Percentiles rank a stretch among this genome's conserved stretches.
These are phyloP conservation scores for Fusarium globosum DNA, from an alignment of 2,329 filamentous ascomycete genomes.

Conservation along the genomic window DNA sequence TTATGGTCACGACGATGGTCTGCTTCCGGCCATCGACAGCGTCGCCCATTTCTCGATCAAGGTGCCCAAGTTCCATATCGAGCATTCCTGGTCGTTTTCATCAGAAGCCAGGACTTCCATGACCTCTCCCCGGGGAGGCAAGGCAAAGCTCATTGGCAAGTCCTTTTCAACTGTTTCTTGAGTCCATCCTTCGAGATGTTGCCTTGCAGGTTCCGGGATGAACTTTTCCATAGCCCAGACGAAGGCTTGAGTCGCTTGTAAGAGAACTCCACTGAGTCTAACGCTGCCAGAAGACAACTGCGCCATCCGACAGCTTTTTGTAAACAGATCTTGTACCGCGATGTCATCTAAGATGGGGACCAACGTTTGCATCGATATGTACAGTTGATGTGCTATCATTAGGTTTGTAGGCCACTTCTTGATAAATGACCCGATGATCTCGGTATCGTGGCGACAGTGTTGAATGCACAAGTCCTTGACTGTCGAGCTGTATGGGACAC, in stretches of 20 bases:
- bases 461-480: background rate
- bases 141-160: background rate
- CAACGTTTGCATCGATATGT: background rate
- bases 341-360: background rate
- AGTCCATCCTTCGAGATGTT: background rate
- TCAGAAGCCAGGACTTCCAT: background rate
- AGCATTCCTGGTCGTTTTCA: background rate
- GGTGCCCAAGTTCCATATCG: background rate
- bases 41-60: constrained; percentile 2
- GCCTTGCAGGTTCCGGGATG: background rate
- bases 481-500: background rate
- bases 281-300: background rate
- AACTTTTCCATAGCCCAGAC: background rate
- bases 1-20: background rate
- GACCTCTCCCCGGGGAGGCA: background rate
- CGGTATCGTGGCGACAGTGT: background rate
- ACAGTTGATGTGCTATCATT: background rate
- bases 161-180: background rate
- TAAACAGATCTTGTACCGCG: background rate
- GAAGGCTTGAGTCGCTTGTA: background rate
- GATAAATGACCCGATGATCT: background rate
- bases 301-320: background rate
- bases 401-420: background rate
- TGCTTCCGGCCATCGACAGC: background rate
- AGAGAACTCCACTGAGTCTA: background rate